Conservation (phyloP, 495 filamentous ascomycete species). For the Saxispiralis lemnorum region DNA sequence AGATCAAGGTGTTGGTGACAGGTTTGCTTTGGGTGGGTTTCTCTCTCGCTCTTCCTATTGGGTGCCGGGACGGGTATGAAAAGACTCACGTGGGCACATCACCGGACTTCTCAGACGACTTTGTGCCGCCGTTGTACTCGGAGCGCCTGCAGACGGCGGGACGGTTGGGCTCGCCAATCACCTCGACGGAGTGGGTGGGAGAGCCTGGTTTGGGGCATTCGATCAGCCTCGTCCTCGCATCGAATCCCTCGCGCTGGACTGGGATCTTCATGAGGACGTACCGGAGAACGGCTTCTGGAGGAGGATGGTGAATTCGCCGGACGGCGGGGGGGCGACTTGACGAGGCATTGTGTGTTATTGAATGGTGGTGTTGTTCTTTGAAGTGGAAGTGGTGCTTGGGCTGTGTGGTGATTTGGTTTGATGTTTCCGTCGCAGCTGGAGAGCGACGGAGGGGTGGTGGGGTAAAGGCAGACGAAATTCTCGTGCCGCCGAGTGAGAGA, state of each 20-base stretch:
- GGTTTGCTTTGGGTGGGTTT: not conserved
- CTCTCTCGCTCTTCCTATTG: constrained; percentile 7
- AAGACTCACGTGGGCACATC: constrained; percentile 9
- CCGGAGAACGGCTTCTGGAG: constrained; percentile 15
- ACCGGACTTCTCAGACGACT: constrained; percentile 10
- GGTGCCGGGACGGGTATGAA: not conserved
- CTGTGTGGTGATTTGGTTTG: not conserved
- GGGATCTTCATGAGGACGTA: not conserved
- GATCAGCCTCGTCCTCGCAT: not conserved
- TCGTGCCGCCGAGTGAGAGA: no score
- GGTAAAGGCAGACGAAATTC: no score
- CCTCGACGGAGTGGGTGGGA: constrained; percentile 12
- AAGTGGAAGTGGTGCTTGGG: not conserved
- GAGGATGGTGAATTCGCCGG: constrained; percentile 13
- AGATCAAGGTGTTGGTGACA: not conserved
- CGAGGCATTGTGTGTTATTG: constrained; percentile 12
- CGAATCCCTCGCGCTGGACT: no score
- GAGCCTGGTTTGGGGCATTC: constrained; percentile 2
- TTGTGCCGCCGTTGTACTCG: not conserved
- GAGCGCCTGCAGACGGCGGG: constrained; percentile 4
- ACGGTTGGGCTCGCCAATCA: constrained; percentile 16
- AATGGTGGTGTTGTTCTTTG: not conserved
- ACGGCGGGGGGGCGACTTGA: constrained; percentile 12
- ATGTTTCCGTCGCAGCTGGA: no score
- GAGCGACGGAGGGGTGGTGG: no score